Evolutionary conservation across 805 yeast genomes (phyloP), one percentile per base, ranked within the genome.

Genomic region (Debaryomyces castellii): DNA sequence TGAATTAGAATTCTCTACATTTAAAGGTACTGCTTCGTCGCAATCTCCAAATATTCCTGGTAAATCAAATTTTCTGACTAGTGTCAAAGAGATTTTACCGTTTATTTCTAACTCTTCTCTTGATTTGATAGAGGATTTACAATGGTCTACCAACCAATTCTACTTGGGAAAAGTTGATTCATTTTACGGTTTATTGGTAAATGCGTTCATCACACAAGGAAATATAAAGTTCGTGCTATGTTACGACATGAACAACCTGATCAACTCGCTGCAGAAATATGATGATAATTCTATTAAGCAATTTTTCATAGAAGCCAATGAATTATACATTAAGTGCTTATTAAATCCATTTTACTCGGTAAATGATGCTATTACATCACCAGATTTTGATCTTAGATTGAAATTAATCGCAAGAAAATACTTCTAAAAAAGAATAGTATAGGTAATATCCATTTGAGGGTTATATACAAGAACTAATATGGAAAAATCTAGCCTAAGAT

Each of bases 111-210:
- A 94, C 59, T 80, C 97, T 1, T 82, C 98, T 2, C 66, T 94
- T 30, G 99, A 94, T 63, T 75, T 94, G n/a, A 82, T 94, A 0
- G 97, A 94, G 51, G 96, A 91, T 55, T 66, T 82, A 2, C 97
- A 90, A 60, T 90, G 96, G 92, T 78, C 80, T 40, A 73, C 80
- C 8, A 80, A 74, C 51, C 73, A 77, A 37, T 73, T 86, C 51
- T 85, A 87, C 58, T 68, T 90, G 50, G 91, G 92, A 39, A 80
- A 80, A 38, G 80, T 92, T 16, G 99, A 94, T 66, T 82, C 84
- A 30, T 92, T 89, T 63, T 89, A 91, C 62, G 95, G 94, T 4
- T 81, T 83, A 52, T 70, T 76, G 40, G 80, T 92, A n/a, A 87
- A 89, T 45, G 95, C 92, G 3, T 94, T 82, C 60, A 76, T 92